Evolutionary conservation across 768 basidiomycete genomes (phyloP).

Genomic region (Trametes cinnabarina): DNA sequence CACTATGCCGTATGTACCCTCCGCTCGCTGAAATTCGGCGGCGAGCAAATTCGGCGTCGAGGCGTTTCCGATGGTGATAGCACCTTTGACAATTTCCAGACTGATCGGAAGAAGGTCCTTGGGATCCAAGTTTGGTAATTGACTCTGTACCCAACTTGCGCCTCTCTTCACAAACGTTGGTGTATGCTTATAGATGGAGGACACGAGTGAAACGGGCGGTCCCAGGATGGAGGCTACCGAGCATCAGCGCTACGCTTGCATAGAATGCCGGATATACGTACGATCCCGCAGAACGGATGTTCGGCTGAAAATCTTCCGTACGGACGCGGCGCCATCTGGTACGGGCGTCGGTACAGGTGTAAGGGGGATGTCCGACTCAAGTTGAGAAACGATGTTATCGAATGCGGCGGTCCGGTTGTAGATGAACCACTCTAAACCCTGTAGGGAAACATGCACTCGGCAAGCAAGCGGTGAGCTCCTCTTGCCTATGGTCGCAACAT

Average conservation of each 20-base stretch:
- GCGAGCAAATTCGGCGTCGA: slow-evolving; percentile 84
- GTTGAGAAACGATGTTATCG: slow-evolving; percentile 79
- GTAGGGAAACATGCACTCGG: slow-evolving; percentile 73
- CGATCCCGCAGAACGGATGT: slow-evolving; percentile 27
- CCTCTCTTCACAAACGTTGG: slow-evolving; percentile 38
- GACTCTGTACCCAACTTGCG: slow-evolving; percentile 52
- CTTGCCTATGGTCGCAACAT: slow-evolving; percentile 18
- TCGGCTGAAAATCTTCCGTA: slow-evolving; percentile 31
- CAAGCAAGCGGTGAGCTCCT: slow-evolving; percentile 51
- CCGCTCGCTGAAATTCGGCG: slow-evolving; percentile 71
- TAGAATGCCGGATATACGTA: slow-evolving; percentile 8
- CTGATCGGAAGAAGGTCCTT: slow-evolving; percentile 87
- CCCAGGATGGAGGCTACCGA: slow-evolving; percentile 22
- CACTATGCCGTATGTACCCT: slow-evolving; percentile 79
- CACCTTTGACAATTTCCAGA: slow-evolving; percentile 73
- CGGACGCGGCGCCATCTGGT: slow-evolving; percentile 16
- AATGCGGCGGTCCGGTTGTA: slow-evolving; percentile 90
- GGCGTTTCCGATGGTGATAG: slow-evolving; percentile 80
- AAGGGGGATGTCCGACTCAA: slow-evolving; percentile 43
- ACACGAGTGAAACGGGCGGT: slow-evolving; percentile 26
- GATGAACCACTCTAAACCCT: slow-evolving; percentile 91
- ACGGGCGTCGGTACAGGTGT: slow-evolving; percentile 17
- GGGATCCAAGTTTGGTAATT: slow-evolving; percentile 71
- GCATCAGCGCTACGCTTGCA: background rate
- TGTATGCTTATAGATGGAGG: slow-evolving; percentile 26